Evolutionary conservation across 805 yeast genomes (phyloP), one percentile per base, ranked within the genome.

Genomic region (Ogataea methylovora): DNA sequence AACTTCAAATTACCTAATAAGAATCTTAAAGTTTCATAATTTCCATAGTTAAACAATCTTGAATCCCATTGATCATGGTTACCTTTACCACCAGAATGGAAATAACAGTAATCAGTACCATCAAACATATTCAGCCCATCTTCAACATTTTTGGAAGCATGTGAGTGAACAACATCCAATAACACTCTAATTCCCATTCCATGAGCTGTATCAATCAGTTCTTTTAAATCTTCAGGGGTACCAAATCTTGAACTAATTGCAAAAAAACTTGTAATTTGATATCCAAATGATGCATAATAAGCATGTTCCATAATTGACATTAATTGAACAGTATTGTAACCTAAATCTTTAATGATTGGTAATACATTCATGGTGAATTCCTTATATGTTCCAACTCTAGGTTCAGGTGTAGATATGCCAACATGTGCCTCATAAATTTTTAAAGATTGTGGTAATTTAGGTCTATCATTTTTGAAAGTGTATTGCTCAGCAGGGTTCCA

Each of bases 261-360:
- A 56, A 84, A 90, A 55, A 90, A 92, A 39, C 81, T 84, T 16
- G 97, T 88, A 19, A 90, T 79, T 58, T 90, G 98, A 56, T 90
- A 90, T n/a, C 98, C 98, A 56, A 90, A 90, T 2, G 95, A 85
- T 1, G 97, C 98, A 56, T 90, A 90, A 56, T 90, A 90, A 2
- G 98, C 97, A 56, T 90, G 98, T 60, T 90, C 98, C 98, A 90
- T 90, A 29, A 90, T 73, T 0, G 98, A 97, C 98, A 90, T 90
- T 52, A 90, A 68, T 61, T 90, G 98, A 48, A 90, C 82, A 4
- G 95, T 79, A 57, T 92, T 86, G 58, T 90, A 90, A 24, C 97
- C 97, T 39, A 88, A 68, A 42, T 80, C 74, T 46, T 76, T 77
- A 45, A 90, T 84, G 29, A 80, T 69, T n/a, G 97, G 97, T 41